phyloP scores from a whole-genome alignment of 1,284 basidiomycete species.

The Mycena sp. region DNA sequence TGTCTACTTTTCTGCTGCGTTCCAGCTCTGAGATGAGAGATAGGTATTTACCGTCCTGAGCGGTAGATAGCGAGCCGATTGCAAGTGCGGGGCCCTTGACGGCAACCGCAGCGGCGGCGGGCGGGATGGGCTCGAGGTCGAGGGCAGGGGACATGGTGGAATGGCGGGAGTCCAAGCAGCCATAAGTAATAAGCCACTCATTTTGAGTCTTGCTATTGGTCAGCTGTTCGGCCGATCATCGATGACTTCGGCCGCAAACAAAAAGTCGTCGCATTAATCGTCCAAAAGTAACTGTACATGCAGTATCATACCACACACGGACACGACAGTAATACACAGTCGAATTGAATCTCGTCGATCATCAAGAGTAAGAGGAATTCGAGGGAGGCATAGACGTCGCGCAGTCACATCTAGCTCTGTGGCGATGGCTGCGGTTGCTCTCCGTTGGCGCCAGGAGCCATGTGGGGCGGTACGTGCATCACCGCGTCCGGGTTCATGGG shows the following conservation, averaged over 20 bases:
- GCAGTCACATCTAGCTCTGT: slow-evolving; percentile 18
- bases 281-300: too few species aligned
- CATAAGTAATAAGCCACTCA: slow-evolving; percentile 14
- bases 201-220: slow-evolving; percentile 5
- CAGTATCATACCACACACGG: not conserved
- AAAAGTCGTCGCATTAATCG: not conserved
- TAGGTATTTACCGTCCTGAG: slow-evolving; percentile 81
- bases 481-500: slow-evolving; percentile 61
- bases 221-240: slow-evolving; percentile 6
- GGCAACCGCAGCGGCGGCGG: slow-evolving; percentile 32
- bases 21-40: slow-evolving; percentile 68
- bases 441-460: slow-evolving; percentile 49
- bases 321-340: slow-evolving; percentile 18
- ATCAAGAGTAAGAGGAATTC: too few species aligned
- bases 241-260: not conserved
- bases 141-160: slow-evolving; percentile 75
- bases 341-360: too few species aligned
- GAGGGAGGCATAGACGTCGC: too few species aligned
- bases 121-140: slow-evolving; percentile 48
- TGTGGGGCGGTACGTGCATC: slow-evolving; percentile 63
- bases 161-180: too few species aligned
- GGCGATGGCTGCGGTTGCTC: slow-evolving; percentile 42
- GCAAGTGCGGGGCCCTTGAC: slow-evolving; percentile 63
- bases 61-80: slow-evolving; percentile 78
- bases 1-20: slow-evolving; percentile 65